A percentile compares a stretch with the other conserved stretches of the same genome.
phyloP scores from a whole-genome alignment of 2,329 filamentous ascomycete species.

The Verticillium zaregamsianum region DNA sequence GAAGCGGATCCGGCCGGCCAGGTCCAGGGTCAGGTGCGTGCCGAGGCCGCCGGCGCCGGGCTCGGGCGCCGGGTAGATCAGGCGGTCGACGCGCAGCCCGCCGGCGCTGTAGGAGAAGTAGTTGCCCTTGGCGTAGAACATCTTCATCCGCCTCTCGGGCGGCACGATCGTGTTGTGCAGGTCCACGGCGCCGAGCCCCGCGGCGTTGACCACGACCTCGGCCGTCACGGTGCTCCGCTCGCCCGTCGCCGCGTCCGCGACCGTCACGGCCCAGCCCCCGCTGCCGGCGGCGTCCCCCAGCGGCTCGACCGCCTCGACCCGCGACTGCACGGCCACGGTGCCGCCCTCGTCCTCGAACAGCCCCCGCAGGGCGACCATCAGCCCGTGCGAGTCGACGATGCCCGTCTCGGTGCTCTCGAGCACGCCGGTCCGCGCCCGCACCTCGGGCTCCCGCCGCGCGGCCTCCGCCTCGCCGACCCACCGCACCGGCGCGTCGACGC shows the following conservation, averaged over 20 bases:
- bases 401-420: slow-evolving; percentile 85
- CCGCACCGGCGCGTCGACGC: slow-evolving; percentile 60
- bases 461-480: slow-evolving; percentile 66
- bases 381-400: slow-evolving; percentile 80
- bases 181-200: slow-evolving; percentile 71
- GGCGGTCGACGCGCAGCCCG: slow-evolving; percentile 58
- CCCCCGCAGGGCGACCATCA: slow-evolving; percentile 78
- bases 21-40: slow-evolving; percentile 89
- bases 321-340: slow-evolving; percentile 64
- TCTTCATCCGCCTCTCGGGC: slow-evolving; percentile 44
- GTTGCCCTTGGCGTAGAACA: slow-evolving; percentile 88
- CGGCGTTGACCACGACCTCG: slow-evolving; percentile 78
- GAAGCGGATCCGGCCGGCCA: slow-evolving; percentile 80
- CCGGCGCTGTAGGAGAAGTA: slow-evolving; percentile 76
- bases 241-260: slow-evolving; percentile 40
- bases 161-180: slow-evolving; percentile 82
- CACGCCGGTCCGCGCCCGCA: slow-evolving; percentile 66
- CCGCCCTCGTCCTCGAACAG: slow-evolving; percentile 75
- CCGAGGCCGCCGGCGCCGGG: slow-evolving; percentile 81
- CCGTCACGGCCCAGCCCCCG: slow-evolving; percentile 66
- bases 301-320: slow-evolving; percentile 58
- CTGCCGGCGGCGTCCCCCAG: slow-evolving; percentile 36
- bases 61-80: slow-evolving; percentile 84
- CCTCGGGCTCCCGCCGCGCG: slow-evolving; percentile 63
- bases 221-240: slow-evolving; percentile 60